Evolutionary conservation across 768 basidiomycete genomes (phyloP).

Genomic region (Tulasnella sp.): DNA sequence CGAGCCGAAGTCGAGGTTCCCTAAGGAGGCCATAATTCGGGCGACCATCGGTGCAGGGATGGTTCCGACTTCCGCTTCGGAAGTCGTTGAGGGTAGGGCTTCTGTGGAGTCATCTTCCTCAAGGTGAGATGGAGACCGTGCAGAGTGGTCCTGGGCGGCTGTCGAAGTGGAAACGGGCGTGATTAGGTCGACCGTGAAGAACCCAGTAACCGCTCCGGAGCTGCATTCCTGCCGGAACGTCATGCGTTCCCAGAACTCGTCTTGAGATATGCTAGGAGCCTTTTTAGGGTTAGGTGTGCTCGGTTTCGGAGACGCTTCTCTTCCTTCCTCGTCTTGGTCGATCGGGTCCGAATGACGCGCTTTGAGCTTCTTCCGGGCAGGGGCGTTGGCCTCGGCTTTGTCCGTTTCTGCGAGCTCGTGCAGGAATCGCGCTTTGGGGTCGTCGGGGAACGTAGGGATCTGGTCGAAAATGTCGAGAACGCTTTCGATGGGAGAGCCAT

Average conservation of each 20-base stretch:
- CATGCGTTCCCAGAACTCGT: constrained; percentile 98
- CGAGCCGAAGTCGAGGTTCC: constrained; percentile 76
- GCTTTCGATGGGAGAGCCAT: constrained; percentile 39
- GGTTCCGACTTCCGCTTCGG: constrained; percentile 46
- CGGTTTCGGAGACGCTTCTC: constrained; percentile 35
- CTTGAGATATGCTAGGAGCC: constrained; percentile 43
- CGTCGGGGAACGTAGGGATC: constrained; percentile 93
- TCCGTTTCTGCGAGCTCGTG: constrained; percentile 76
- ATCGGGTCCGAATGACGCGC: constrained; percentile 1
- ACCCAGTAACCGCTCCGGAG: constrained; percentile 85
- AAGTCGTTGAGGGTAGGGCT: constrained; percentile 48
- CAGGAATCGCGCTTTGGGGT: constrained; percentile 91
- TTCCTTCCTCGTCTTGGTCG: constrained; percentile 50
- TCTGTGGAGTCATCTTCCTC: not conserved
- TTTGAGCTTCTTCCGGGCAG: constrained; percentile 23
- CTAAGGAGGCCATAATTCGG: constrained; percentile 64
- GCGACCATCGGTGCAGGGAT: constrained; percentile 64
- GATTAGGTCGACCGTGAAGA: constrained; percentile 64
- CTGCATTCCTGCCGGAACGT: constrained; percentile 93
- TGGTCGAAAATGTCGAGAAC: constrained; percentile 53
- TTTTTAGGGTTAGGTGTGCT: not conserved
- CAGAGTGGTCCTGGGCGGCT: constrained; percentile 5
- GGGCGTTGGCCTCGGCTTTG: constrained; percentile 19
- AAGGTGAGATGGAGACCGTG: not conserved
- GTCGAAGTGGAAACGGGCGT: not conserved